These are phyloP conservation scores for Leccinum disarticulatum DNA, from an alignment of 768 basidiomycete species.

Conservation along the genomic window DNA sequence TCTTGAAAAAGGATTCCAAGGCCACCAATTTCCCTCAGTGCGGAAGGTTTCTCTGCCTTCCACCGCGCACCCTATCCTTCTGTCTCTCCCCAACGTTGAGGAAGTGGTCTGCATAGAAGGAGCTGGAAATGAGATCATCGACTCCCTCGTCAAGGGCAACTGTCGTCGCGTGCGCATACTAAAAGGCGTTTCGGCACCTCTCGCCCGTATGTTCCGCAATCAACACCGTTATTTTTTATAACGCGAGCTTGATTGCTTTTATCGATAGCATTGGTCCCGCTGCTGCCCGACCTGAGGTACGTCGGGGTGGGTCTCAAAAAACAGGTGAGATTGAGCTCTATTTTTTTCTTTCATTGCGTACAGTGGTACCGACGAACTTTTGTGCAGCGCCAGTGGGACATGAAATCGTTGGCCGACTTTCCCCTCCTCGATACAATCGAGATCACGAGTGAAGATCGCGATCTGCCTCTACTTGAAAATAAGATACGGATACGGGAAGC, in stretches of 20 bases:
- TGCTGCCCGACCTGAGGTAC: slow-evolving; percentile 9
- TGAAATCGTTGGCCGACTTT: not conserved
- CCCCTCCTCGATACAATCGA: slow-evolving; percentile 9
- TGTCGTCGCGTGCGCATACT: slow-evolving; percentile 5
- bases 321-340: not conserved
- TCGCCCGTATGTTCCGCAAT: slow-evolving; percentile 4
- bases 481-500: not conserved
- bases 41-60: slow-evolving; percentile 8
- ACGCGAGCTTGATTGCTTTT: not conserved
- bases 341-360: not conserved
- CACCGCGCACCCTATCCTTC: slow-evolving; percentile 10
- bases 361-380: not conserved
- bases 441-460: not conserved
- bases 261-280: slow-evolving; percentile 6
- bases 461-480: not conserved
- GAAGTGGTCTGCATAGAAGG: slow-evolving; percentile 11
- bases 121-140: slow-evolving; percentile 6
- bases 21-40: slow-evolving; percentile 9
- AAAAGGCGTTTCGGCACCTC: slow-evolving; percentile 6
- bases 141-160: slow-evolving; percentile 6
- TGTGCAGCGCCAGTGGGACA: not conserved
- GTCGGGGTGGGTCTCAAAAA: not conserved
- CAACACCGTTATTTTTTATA: not conserved
- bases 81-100: slow-evolving; percentile 11
- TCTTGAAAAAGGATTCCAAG: slow-evolving; percentile 14